Conservation (phyloP, 179 eudicot species). For the Patellifolia procumbens region DNA sequence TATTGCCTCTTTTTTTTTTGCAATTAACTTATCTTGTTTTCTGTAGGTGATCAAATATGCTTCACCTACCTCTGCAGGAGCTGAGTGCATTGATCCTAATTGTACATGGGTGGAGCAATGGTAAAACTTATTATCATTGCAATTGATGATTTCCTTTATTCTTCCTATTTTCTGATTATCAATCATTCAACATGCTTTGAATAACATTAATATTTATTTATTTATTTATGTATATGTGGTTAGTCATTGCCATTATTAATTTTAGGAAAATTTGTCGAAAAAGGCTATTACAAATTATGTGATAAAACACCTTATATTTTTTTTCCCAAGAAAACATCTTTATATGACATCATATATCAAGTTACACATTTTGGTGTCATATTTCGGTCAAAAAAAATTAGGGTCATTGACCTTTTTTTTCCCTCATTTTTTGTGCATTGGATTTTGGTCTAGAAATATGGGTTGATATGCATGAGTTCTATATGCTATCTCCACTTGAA, state of each 20-base stretch:
- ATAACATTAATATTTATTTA: background rate
- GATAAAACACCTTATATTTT: background rate
- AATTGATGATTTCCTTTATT: background rate
- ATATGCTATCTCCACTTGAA: background rate
- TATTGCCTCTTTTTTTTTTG: background rate
- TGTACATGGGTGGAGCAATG: constrained; percentile 58
- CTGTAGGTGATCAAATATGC: constrained; percentile 58
- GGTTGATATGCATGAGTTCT: too few relatives aligned
- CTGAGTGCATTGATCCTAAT: constrained; percentile 61
- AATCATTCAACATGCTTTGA: background rate
- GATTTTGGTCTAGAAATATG: too few relatives aligned
- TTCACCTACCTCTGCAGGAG: constrained; percentile 66
- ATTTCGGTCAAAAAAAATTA: too few relatives aligned
- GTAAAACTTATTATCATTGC: constrained; percentile 26
- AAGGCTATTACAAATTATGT: background rate
- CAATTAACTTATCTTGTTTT: constrained; percentile 4
- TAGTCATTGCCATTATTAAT: background rate
- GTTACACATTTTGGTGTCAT: too few relatives aligned
- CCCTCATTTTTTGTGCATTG: background rate
- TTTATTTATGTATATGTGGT: background rate
- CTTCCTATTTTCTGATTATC: background rate
- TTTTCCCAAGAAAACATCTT: background rate
- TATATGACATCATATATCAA: too few relatives aligned
- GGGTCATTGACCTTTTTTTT: too few relatives aligned
- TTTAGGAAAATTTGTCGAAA: background rate